phyloP scores from a whole-genome alignment of 305 asterid species.

The Andrographis paniculata region DNA sequence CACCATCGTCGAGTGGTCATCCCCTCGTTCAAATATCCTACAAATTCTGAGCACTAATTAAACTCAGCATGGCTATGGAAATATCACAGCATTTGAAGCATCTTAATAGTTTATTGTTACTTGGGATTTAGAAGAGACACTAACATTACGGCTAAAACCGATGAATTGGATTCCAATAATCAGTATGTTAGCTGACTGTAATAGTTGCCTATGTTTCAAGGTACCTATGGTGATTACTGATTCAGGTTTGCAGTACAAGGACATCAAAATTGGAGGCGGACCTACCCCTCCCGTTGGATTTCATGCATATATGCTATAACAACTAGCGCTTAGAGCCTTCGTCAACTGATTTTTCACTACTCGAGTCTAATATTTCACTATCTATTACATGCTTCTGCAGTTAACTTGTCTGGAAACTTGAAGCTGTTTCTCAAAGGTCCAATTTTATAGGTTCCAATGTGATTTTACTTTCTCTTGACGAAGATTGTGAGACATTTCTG shows the following conservation, averaged over 20 bases:
- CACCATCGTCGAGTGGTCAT: neutral
- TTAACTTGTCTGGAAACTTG: neutral
- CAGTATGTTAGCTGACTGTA: too few species aligned
- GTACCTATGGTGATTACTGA: slow-evolving; percentile 79
- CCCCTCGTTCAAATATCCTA: neutral
- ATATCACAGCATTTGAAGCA: too few species aligned
- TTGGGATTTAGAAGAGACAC: neutral
- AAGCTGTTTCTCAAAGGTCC: slow-evolving; percentile 2
- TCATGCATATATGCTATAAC: slow-evolving; percentile 47
- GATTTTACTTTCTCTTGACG: too few species aligned
- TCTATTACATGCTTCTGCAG: too few species aligned
- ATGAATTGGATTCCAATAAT: too few species aligned
- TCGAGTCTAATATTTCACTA: neutral
- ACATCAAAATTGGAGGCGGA: slow-evolving; percentile 77
- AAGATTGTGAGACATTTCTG: too few species aligned
- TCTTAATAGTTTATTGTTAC: neutral
- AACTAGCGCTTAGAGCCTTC: neutral
- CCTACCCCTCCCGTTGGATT: slow-evolving; percentile 95
- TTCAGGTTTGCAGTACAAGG: slow-evolving; percentile 96
- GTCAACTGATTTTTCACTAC: too few species aligned
- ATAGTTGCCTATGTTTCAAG: slow-evolving; percentile 21
- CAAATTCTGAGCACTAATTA: neutral
- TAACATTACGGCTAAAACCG: neutral
- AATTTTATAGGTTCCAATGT: too few species aligned
- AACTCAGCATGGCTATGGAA: too few species aligned